These are phyloP conservation scores for Bimuria novae-zelandiae DNA, from an alignment of 2,329 filamentous ascomycete genomes.

Conservation along the genomic window DNA sequence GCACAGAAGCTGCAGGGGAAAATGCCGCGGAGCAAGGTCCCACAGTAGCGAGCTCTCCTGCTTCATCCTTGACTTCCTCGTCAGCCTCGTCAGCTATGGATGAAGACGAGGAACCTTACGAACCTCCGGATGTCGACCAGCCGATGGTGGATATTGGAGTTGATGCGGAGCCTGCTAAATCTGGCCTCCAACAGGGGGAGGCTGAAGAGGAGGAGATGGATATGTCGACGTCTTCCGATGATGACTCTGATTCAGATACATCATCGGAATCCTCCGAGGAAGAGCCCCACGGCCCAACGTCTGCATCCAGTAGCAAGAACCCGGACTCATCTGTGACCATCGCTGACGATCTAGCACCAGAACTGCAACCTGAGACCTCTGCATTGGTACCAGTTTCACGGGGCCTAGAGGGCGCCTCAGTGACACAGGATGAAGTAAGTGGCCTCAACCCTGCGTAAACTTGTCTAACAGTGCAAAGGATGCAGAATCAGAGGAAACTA, in stretches of 20 bases:
- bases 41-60: background rate
- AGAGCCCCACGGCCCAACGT: conserved; percentile 23
- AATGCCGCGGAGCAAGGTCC: background rate
- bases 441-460: background rate
- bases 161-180: background rate
- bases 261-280: conserved; percentile 2
- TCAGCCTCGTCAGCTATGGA: conserved; percentile 19
- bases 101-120: conserved; percentile 38
- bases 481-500: conserved; percentile 14
- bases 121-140: conserved; percentile 37
- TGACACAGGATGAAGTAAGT: background rate
- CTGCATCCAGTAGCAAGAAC: conserved; percentile 21
- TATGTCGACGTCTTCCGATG: conserved; percentile 33
- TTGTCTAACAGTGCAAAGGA: conserved; percentile 27
- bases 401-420: conserved; percentile 28
- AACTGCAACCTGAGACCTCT: conserved; percentile 38
- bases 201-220: conserved; percentile 42
- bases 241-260: conserved; percentile 22
- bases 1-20: background rate
- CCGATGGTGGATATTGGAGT: conserved; percentile 17
- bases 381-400: conserved; percentile 2
- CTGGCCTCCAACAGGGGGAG: conserved; percentile 7
- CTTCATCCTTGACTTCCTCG: conserved; percentile 10
- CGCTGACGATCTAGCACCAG: conserved; percentile 48
- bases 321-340: conserved; percentile 20